Percentiles rank a stretch among this genome's conserved stretches.
Conservation (phyloP, 2,329 filamentous ascomycete species). For the Cladorrhinum sp. region DNA sequence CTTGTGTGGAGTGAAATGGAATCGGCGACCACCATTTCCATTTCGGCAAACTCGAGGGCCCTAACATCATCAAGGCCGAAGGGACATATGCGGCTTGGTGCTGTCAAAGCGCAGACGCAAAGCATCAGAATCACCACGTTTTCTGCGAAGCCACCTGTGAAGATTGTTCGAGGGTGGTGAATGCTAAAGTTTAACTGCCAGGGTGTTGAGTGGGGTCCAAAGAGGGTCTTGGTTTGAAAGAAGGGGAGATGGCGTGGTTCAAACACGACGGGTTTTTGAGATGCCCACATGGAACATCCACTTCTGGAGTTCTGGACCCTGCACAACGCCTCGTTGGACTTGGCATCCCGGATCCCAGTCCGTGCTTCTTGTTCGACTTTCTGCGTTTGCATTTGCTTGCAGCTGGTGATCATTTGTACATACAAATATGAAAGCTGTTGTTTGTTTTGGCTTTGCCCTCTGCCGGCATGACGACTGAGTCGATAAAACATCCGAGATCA, state of each 20-base stretch:
- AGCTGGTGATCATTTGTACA: no score
- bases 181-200: background rate
- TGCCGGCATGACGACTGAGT: background rate
- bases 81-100: background rate
- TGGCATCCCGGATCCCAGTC: no score
- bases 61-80: background rate
- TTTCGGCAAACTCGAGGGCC: background rate
- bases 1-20: background rate
- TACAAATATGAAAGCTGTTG: no score
- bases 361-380: background rate
- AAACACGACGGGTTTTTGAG: background rate
- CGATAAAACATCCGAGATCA: background rate
- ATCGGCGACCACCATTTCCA: background rate
- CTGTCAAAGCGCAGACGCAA: background rate
- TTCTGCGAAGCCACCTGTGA: background rate
- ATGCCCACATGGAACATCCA: background rate
- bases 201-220: background rate
- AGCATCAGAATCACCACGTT: background rate
- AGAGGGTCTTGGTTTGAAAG: slow-evolving; percentile 3
- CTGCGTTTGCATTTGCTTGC: no score
- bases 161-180: background rate
- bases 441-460: background rate
- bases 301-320: background rate
- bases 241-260: background rate
- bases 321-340: no score